Conservation (phyloP, 805 yeast species). For the Candida silvicultrix region DNA sequence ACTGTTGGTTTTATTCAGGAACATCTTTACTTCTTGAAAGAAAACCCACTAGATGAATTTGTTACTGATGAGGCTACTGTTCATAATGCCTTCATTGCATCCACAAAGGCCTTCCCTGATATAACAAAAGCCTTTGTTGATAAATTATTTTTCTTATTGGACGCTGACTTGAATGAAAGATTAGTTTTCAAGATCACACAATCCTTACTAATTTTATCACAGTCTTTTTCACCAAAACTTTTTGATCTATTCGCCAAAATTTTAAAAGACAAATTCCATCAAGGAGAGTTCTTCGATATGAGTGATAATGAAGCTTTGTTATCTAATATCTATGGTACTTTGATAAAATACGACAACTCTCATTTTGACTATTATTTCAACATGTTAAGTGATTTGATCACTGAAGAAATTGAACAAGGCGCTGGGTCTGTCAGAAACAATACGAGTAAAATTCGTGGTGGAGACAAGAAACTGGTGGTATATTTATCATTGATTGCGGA, state of each 20-base stretch:
- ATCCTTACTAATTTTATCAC: constrained; percentile 42
- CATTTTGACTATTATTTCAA: constrained; percentile 21
- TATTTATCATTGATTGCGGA: constrained; percentile 65
- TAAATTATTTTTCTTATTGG: constrained; percentile 57
- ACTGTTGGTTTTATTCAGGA: constrained; percentile 53
- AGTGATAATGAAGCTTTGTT: constrained; percentile 57
- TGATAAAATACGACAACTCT: constrained; percentile 50
- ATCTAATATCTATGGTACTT: constrained; percentile 66
- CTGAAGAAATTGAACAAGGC: constrained; percentile 64
- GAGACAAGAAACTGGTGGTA: constrained; percentile 74
- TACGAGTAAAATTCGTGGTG: constrained; percentile 59
- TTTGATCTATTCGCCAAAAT: constrained; percentile 37
- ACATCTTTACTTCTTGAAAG: constrained; percentile 49
- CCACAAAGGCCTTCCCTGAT: constrained; percentile 64
- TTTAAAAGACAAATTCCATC: constrained; percentile 34
- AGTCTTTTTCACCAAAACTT: constrained; percentile 53
- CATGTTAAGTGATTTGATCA: constrained; percentile 36
- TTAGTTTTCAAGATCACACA: constrained; percentile 33
- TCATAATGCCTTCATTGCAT: constrained; percentile 56
- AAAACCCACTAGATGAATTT: constrained; percentile 25
- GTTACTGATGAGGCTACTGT: constrained; percentile 39
- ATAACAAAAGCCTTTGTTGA: constrained; percentile 51
- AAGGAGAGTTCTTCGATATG: constrained; percentile 49
- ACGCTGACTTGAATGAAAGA: constrained; percentile 36
- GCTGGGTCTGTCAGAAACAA: constrained; percentile 71